Evolutionary conservation across 176 grass and related monocot genomes (phyloP).

Genomic region (Oryza glumipatula): DNA sequence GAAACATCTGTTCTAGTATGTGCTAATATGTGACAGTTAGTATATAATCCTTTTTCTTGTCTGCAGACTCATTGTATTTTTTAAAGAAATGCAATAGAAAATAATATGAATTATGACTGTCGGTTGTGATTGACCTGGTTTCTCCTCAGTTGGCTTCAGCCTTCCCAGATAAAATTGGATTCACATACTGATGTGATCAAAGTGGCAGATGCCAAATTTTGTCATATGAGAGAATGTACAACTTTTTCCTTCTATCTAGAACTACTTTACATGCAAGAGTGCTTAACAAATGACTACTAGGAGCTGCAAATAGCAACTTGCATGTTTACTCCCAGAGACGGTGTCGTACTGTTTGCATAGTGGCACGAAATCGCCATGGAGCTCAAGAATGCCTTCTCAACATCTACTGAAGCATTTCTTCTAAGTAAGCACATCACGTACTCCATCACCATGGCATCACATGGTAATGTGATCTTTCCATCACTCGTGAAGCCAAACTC

Average conservation of each 20-base stretch:
- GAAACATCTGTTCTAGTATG: too few relatives aligned
- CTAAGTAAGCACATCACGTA: slow-evolving; percentile 50
- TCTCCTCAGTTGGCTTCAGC: background rate
- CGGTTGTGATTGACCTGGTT: background rate
- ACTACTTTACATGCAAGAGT: slow-evolving; percentile 20
- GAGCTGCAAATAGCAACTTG: slow-evolving; percentile 36
- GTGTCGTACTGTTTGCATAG: background rate
- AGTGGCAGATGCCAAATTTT: slow-evolving; percentile 17
- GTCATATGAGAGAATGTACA: slow-evolving; percentile 7
- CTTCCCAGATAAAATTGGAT: background rate
- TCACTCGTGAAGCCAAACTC: slow-evolving; percentile 46
- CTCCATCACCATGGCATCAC: slow-evolving; percentile 43
- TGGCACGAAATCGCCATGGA: slow-evolving; percentile 34
- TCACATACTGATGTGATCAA: background rate
- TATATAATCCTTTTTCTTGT: background rate
- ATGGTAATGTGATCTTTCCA: slow-evolving; percentile 48
- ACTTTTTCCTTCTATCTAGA: slow-evolving; percentile 10
- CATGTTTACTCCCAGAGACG: background rate
- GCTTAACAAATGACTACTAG: slow-evolving; percentile 3
- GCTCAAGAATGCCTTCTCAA: slow-evolving; percentile 46
- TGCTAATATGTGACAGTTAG: too few relatives aligned
- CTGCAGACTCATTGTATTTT: too few relatives aligned
- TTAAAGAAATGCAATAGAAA: too few relatives aligned
- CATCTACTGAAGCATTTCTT: slow-evolving; percentile 42
- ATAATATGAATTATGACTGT: too few relatives aligned